phyloP scores from a whole-genome alignment of 2,329 filamentous ascomycete genomes.

The Aspergillus japonicus region DNA sequence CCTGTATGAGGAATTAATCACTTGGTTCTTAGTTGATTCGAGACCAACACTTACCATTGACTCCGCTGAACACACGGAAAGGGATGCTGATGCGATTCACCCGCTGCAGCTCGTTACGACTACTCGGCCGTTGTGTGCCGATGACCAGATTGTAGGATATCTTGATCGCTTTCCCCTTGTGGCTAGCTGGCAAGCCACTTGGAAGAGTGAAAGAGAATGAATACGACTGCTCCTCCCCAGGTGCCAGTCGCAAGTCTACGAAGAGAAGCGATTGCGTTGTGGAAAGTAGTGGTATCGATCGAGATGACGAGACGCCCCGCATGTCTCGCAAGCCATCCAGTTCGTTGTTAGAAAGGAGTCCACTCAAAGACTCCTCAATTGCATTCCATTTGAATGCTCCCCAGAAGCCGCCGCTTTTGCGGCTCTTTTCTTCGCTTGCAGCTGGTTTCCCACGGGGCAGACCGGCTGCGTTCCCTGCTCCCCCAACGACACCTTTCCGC shows the following conservation, averaged over 20 bases:
- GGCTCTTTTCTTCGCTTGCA: conserved; percentile 33
- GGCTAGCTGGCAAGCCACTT: conserved; percentile 82
- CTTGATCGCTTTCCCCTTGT: conserved; percentile 90
- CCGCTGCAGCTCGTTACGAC: conserved; percentile 71
- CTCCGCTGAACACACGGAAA: conserved; percentile 88
- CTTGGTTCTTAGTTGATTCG: not conserved
- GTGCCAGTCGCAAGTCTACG: conserved; percentile 82
- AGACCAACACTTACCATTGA: conserved; percentile 61
- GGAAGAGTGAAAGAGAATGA: conserved; percentile 85
- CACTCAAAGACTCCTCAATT: conserved; percentile 82
- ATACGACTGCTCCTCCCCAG: conserved; percentile 84
- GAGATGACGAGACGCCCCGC: conserved; percentile 80
- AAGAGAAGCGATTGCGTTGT: conserved; percentile 95
- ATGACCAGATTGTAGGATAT: conserved; percentile 88
- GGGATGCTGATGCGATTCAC: conserved; percentile 90
- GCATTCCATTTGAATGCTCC: conserved; percentile 84
- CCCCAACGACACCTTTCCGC: conserved; percentile 83
- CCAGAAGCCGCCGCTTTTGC: conserved; percentile 75
- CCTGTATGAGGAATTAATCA: conserved; percentile 37
- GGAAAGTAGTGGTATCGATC: conserved; percentile 84
- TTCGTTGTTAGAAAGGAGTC: conserved; percentile 80
- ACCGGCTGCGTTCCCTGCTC: conserved; percentile 76
- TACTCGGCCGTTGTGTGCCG: conserved; percentile 82
- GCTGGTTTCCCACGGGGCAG: conserved; percentile 57
- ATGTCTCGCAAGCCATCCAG: conserved; percentile 94